Percentiles rank a stretch among this genome's conserved stretches.
Evolutionary conservation across 495 filamentous ascomycete species (phyloP).

Genomic region (Trichoderma orchidacearum): DNA sequence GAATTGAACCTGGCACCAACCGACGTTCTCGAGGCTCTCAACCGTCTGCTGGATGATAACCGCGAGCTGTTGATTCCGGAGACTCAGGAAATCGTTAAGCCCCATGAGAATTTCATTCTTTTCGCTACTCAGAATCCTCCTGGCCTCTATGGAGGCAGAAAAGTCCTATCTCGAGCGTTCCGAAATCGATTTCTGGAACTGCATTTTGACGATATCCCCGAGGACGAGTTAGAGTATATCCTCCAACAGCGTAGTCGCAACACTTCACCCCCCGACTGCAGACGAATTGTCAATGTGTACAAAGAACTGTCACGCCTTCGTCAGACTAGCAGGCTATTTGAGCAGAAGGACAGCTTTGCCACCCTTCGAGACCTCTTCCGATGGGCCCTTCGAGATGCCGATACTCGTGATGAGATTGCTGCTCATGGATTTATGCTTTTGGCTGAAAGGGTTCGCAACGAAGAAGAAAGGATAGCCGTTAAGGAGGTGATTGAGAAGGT

Average conservation of each 20-base stretch:
- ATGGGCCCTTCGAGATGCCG: constrained; percentile 82
- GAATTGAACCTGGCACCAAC: constrained; percentile 94
- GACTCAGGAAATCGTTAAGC: constrained; percentile 84
- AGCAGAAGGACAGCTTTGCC: constrained; percentile 95
- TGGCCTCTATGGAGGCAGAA: constrained; percentile 88
- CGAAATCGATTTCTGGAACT: constrained; percentile 93
- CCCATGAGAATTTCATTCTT: constrained; percentile 90
- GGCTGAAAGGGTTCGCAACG: constrained; percentile 85
- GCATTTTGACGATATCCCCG: constrained; percentile 96
- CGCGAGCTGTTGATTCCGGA: constrained; percentile 95
- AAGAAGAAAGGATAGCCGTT: constrained; percentile 70
- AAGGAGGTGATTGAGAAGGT: constrained; percentile 85
- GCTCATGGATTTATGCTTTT: constrained; percentile 92
- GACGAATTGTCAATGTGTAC: constrained; percentile 85
- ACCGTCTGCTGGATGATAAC: constrained; percentile 92
- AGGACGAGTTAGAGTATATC: constrained; percentile 88
- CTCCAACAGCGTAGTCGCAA: constrained; percentile 71
- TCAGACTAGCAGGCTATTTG: constrained; percentile 80
- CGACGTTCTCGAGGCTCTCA: constrained; percentile 90
- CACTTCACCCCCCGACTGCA: constrained; percentile 83
- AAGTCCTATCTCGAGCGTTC: constrained; percentile 85
- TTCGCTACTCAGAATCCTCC: constrained; percentile 99
- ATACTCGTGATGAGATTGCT: constrained; percentile 78
- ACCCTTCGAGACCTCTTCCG: constrained; percentile 93
- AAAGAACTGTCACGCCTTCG: constrained; percentile 77